Percentiles rank a stretch among this genome's conserved stretches.
Evolutionary conservation across 2,329 filamentous ascomycete species (phyloP).

Genomic region (Nigrospora oryzae): DNA sequence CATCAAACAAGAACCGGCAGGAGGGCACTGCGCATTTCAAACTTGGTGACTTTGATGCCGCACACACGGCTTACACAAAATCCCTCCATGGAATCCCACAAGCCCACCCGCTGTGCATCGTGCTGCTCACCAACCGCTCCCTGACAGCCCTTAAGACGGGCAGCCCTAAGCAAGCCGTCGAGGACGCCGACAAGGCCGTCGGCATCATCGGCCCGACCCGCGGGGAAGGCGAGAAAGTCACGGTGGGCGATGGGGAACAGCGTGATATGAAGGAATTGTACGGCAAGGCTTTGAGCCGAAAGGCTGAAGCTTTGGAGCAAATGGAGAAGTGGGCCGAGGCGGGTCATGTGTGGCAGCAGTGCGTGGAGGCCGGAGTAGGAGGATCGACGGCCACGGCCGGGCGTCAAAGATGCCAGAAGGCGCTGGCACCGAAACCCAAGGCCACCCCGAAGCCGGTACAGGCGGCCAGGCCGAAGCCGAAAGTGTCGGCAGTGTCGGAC

Average conservation of each 20-base stretch:
- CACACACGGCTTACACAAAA: slow-evolving; percentile 72
- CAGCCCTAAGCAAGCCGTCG: slow-evolving; percentile 78
- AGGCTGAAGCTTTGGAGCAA: slow-evolving; percentile 91
- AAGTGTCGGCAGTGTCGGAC: slow-evolving; percentile 26
- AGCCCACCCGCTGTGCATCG: slow-evolving; percentile 73
- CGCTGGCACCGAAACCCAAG: slow-evolving; percentile 62
- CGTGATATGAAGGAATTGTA: slow-evolving; percentile 92
- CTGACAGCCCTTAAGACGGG: slow-evolving; percentile 87
- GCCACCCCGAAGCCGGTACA: slow-evolving; percentile 34
- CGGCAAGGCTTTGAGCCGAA: slow-evolving; percentile 86
- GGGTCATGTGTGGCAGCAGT: slow-evolving; percentile 67
- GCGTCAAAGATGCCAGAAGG: slow-evolving; percentile 81
- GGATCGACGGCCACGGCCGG: slow-evolving; percentile 77
- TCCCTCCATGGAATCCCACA: slow-evolving; percentile 68
- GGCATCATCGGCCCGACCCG: slow-evolving; percentile 69
- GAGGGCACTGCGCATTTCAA: slow-evolving; percentile 88
- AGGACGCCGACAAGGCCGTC: slow-evolving; percentile 76
- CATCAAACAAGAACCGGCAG: slow-evolving; percentile 69
- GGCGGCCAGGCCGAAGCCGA: slow-evolving; percentile 34
- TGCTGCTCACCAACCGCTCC: slow-evolving; percentile 87
- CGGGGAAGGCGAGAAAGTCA: slow-evolving; percentile 74
- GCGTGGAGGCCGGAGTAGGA: slow-evolving; percentile 80
- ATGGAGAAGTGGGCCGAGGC: slow-evolving; percentile 93
- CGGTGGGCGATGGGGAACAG: slow-evolving; percentile 52
- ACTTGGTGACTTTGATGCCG: slow-evolving; percentile 81